Percentiles rank a stretch among this genome's conserved stretches.
These are phyloP conservation scores for Sporothrix pseudoabietina DNA, from an alignment of 2,329 filamentous ascomycete species.

Conservation along the genomic window DNA sequence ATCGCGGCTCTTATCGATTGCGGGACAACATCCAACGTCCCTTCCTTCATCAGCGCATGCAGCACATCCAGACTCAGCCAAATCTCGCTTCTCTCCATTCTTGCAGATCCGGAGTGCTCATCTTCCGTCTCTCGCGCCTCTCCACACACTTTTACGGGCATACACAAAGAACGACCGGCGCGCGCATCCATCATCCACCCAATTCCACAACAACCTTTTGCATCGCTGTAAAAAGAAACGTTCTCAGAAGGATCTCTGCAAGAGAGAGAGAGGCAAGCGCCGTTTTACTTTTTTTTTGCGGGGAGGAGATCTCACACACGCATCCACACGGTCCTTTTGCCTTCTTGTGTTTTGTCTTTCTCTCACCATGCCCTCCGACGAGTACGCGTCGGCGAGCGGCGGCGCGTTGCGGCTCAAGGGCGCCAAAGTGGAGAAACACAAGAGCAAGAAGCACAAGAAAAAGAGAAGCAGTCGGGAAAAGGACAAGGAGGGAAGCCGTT, in stretches of 20 bases:
- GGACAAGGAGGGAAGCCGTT: constrained; percentile 33
- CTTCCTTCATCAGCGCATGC: neutral
- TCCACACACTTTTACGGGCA: neutral
- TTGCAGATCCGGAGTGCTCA: neutral
- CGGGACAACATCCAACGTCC: neutral
- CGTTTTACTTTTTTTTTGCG: constrained; percentile 19
- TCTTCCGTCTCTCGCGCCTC: constrained; percentile 12
- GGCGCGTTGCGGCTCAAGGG: constrained; percentile 88
- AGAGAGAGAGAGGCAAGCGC: neutral
- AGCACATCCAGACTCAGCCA: neutral
- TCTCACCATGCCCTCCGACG: constrained; percentile 66
- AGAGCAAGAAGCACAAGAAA: constrained; percentile 56
- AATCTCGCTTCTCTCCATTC: neutral
- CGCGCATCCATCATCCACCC: neutral
- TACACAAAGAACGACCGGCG: neutral
- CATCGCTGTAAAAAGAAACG: neutral
- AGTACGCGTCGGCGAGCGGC: constrained; percentile 67
- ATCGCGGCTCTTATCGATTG: neutral
- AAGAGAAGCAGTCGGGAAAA: constrained; percentile 33
- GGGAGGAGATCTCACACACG: neutral
- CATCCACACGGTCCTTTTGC: neutral
- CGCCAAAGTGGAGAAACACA: constrained; percentile 62
- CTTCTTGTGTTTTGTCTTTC: neutral
- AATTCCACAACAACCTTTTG: neutral
- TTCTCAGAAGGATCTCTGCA: neutral